Evolutionary conservation across 169 alveolate genomes (phyloP), one percentile per base, ranked within the genome.

Genomic region (Amoebophrya sp.): DNA sequence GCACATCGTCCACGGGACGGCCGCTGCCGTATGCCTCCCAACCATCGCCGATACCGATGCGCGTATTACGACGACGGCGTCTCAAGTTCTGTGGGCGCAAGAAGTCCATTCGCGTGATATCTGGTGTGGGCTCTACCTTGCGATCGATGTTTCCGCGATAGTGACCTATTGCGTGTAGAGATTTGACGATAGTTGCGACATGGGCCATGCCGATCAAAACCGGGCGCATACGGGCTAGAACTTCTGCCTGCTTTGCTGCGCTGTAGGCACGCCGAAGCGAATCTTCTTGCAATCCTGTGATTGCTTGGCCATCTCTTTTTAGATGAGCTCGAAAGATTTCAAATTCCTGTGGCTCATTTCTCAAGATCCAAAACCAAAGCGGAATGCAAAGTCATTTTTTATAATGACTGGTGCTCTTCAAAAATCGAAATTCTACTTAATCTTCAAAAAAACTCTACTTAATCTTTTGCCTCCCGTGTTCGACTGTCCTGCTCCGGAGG

Each of bases 71-170:
- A 1, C 83, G 2, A 29, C n/a, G 18, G 3, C 83, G 83, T 36
- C 83, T 29, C 83, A 65, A 26, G 26, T 65, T 65, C 26, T 96
- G 96, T 24, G 96, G 96, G 65, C 94, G 91, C 36, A 95, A 78
- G 41, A 95, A 94, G 91, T 95, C 96, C 24, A 94, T 54, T 53
- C 94, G 0, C 41, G 38, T 89, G 24, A 40, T 39, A n/a, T 89
- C 90, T 38, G 29, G 6, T 34, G 1, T 24, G 10, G 90, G 55
- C 1, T 89, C 38, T 39, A 89, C 0, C 3, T 34, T 18, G 39
- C 90, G 47, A 33, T 38, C 54, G 36, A 26, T 36, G 26, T 78
- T 89, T 36, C 41, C 94, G 41, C 39, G 54, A 83, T 89, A 24
- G 41, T 89, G 34, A 14, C 0, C 10, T 40, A 39, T 55, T 1